Evolutionary conservation across 2,329 filamentous ascomycete species (phyloP), one percentile per base, ranked within the genome.

Genomic region (Acrocalymma vagum): DNA sequence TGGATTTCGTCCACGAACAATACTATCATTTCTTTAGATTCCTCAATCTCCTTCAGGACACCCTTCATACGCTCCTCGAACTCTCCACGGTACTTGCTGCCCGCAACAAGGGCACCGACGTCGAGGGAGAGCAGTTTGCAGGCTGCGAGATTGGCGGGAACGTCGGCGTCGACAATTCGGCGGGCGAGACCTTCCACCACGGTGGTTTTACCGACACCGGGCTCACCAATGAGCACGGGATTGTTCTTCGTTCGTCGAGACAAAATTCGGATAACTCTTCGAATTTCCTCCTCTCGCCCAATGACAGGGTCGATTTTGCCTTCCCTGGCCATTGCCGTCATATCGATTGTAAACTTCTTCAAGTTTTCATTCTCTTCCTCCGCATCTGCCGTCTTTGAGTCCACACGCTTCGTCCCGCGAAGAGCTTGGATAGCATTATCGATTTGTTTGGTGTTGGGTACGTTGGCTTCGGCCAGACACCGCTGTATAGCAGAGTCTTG

Each of bases 31-130:
- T 97, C 93, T 69, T 94, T 95, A 35, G 91, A 90, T 41, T 95
- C 86, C 57, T 92, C 83, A 44, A 99, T 96, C 75, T 99, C 94
- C 72, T 97, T 99, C 60, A 99, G 73, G 5, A 99, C 94, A 39
- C 93, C 92, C 81, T 99, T 99, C 92, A 99, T 97, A 58, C 94
- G 85, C 78, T 99, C 94, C 71, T 99, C 94, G 45, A 99, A 99
- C 71, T 99, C 94, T 76, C 94, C 94, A 33, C 94, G 86, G 77
- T 95, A 99, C 75, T 99, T 99, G 82, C 91, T 96, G 56, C 94
- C 94, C 43, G 94, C 94, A 51, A 99, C 93, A 42, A 99, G 79
- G 16, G 93, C 88, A 60, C 94, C 94, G 31, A 99, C 93, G 63
- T 99, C 94, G 29, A 99, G 84, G 4, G 94, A 96, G 41, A 99